Conservation (phyloP, 441 rosid species). For the Cnidoscolus chayamansa region DNA sequence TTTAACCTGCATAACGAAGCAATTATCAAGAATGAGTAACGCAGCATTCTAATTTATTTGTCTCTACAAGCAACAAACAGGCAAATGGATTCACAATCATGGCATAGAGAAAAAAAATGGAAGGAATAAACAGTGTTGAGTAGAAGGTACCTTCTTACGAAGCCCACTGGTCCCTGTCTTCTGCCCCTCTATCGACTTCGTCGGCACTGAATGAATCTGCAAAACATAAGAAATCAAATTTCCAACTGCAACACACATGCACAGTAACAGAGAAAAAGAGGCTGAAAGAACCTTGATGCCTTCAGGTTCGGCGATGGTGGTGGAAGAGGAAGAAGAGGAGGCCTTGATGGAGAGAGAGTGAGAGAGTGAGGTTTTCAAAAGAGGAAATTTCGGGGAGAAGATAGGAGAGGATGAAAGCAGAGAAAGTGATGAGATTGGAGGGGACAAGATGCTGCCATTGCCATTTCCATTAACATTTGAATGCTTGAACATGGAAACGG, state of each 20-base stretch:
- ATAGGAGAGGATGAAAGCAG: constrained; percentile 17
- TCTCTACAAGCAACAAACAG: background rate
- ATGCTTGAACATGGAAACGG: constrained; percentile 16
- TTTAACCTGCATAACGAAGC: constrained; percentile 54
- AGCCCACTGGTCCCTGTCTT: constrained; percentile 96
- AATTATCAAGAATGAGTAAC: background rate
- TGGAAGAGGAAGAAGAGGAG: constrained; percentile 52
- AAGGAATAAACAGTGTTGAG: background rate
- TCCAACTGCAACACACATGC: background rate
- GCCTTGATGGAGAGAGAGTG: constrained; percentile 34
- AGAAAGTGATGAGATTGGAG: constrained; percentile 24
- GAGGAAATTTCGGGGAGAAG: constrained; percentile 28
- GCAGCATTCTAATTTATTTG: constrained; percentile 9
- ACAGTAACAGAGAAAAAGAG: background rate
- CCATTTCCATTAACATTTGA: constrained; percentile 15
- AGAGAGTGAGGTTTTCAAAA: constrained; percentile 19
- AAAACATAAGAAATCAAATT: constrained; percentile 1
- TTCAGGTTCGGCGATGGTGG: constrained; percentile 62
- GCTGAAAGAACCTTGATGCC: constrained; percentile 59
- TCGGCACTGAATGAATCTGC: constrained; percentile 69
- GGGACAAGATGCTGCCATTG: constrained; percentile 12
- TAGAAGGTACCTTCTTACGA: constrained; percentile 66
- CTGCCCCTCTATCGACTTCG: constrained; percentile 87
- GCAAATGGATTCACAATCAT: background rate
- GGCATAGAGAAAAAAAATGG: background rate